Conservation (phyloP, 805 yeast genomes). For the Wickerhamomyces bovis region DNA sequence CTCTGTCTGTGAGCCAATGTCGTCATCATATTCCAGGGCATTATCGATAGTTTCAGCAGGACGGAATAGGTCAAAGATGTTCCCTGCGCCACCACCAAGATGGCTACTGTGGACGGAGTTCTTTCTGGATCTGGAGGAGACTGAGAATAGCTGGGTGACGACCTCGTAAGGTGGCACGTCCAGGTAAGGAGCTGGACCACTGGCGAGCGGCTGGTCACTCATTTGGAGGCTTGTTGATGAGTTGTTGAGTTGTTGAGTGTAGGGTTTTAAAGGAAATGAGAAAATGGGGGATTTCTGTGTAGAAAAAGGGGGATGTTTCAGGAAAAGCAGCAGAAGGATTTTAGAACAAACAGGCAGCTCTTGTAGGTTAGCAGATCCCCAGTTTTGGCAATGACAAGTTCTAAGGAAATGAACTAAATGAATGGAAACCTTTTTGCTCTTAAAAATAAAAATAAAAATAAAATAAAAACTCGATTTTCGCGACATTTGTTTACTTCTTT, state of each 20-base stretch:
- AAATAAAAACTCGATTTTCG: neutral
- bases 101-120: conserved; percentile 14
- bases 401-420: neutral
- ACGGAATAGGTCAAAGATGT: conserved; percentile 22
- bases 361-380: too few relatives aligned
- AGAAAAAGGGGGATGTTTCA: neutral
- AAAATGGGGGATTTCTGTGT: neutral
- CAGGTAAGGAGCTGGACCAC: conserved; percentile 20
- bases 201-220: conserved; percentile 2
- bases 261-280: neutral
- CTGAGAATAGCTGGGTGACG: conserved; percentile 16
- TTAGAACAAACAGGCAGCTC: too few relatives aligned
- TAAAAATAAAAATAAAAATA: too few relatives aligned
- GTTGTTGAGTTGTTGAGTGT: neutral
- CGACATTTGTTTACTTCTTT: conserved; percentile 1
- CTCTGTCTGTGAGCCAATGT: conserved; percentile 7
- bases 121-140: conserved; percentile 16
- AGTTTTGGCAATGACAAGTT: too few relatives aligned
- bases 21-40: conserved; percentile 5
- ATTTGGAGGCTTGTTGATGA: neutral
- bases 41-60: conserved; percentile 11
- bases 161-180: conserved; percentile 21
- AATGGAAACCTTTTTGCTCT: too few relatives aligned
- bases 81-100: conserved; percentile 13
- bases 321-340: neutral